Evolutionary conservation across 2,329 filamentous ascomycete genomes (phyloP).

Genomic region (Aspergillus felis): DNA sequence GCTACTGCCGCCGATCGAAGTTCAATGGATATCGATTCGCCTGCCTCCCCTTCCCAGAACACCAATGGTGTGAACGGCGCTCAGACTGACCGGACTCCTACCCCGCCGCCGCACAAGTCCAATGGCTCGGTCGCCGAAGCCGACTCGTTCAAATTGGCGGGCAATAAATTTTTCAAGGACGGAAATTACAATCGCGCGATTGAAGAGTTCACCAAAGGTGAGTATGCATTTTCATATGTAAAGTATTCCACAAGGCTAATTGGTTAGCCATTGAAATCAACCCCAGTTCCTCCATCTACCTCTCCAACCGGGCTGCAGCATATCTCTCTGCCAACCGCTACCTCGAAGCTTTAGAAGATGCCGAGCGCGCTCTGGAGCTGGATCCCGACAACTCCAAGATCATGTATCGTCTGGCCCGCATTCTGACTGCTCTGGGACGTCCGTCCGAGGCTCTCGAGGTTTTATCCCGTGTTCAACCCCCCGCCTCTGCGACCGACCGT

Average conservation of each 20-base stretch:
- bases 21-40: constrained; percentile 71
- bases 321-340: constrained; percentile 85
- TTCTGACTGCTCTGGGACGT: constrained; percentile 81
- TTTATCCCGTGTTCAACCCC: constrained; percentile 73
- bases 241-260: constrained; percentile 3
- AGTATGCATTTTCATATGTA: constrained; percentile 19
- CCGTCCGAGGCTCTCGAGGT: constrained; percentile 82
- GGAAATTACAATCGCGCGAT: constrained; percentile 85
- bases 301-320: constrained; percentile 91
- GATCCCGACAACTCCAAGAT: constrained; percentile 87
- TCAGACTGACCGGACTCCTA: constrained; percentile 39
- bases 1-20: constrained; percentile 49
- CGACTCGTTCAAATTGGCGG: constrained; percentile 84
- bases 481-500: constrained; percentile 80
- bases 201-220: constrained; percentile 92
- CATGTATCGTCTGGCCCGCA: constrained; percentile 78
- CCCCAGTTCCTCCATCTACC: constrained; percentile 80
- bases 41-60: constrained; percentile 50
- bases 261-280: constrained; percentile 76
- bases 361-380: constrained; percentile 72
- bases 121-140: constrained; percentile 65
- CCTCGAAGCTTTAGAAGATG: constrained; percentile 78
- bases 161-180: constrained; percentile 96
- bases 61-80: constrained; percentile 32
- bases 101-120: constrained; percentile 47